phyloP scores from a whole-genome alignment of 208 protist genomes.

The Lotmaria passim region DNA sequence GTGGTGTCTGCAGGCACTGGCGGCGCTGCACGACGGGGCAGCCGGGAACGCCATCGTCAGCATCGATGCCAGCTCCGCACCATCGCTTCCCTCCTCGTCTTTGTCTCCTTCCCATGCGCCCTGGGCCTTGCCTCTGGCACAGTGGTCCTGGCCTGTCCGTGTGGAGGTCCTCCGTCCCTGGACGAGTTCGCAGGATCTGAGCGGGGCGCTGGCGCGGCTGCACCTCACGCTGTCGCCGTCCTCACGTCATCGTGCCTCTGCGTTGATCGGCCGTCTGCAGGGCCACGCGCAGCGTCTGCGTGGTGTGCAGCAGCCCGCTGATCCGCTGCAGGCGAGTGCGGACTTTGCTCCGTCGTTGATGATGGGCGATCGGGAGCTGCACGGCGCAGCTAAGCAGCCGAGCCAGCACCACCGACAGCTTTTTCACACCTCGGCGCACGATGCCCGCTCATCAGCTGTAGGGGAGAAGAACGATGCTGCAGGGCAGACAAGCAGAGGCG shows the following conservation, averaged over 20 bases:
- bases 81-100: too few relatives aligned
- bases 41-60: constrained; percentile 43
- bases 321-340: constrained; percentile 25
- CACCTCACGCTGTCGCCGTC: constrained; percentile 41
- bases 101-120: too few relatives aligned
- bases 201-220: constrained; percentile 30
- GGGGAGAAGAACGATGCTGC: too few relatives aligned
- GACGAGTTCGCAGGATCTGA: background rate
- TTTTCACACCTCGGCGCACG: too few relatives aligned
- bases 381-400: constrained; percentile 19
- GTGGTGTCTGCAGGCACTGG: constrained; percentile 24
- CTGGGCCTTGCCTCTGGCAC: constrained; percentile 18
- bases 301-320: background rate
- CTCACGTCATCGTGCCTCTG: constrained; percentile 47
- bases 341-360: constrained; percentile 18
- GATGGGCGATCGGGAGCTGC: constrained; percentile 31
- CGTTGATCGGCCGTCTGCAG: constrained; percentile 57
- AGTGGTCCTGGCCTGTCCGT: constrained; percentile 43
- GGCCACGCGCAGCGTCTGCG: constrained; percentile 20
- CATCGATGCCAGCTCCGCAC: constrained; percentile 15
- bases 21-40: constrained; percentile 12
- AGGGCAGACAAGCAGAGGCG: too few relatives aligned
- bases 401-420: constrained; percentile 34
- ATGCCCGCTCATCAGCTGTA: too few relatives aligned
- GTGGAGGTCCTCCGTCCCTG: constrained; percentile 34